Conservation (phyloP, 2,329 filamentous ascomycete genomes). For the Raffaelea deltoideospora region DNA sequence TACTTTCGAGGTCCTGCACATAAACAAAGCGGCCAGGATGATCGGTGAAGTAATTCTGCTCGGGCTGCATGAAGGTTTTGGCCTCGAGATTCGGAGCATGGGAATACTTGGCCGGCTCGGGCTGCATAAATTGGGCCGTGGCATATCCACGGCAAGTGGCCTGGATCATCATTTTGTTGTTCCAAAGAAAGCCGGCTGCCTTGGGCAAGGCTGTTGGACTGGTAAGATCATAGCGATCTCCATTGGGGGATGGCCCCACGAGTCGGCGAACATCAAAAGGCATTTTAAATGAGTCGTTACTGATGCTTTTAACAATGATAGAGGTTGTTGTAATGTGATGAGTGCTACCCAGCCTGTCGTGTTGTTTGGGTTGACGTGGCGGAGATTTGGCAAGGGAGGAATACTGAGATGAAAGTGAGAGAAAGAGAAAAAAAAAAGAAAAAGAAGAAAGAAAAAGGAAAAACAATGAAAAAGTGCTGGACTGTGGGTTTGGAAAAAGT, state of each 20-base stretch:
- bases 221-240: conserved; percentile 37
- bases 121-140: conserved; percentile 44
- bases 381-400: no score
- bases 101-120: conserved; percentile 44
- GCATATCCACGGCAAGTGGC: conserved; percentile 43
- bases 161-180: conserved; percentile 46
- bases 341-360: no score
- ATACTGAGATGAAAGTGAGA: not conserved
- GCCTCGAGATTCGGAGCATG: conserved; percentile 41
- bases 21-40: conserved; percentile 45
- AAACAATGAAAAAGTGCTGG: not conserved
- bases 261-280: conserved; percentile 1
- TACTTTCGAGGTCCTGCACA: conserved; percentile 37
- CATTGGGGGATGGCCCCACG: conserved; percentile 28
- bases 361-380: no score
- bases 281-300: not conserved
- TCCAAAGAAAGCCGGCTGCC: conserved; percentile 42
- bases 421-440: not conserved
- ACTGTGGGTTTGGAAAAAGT: no score
- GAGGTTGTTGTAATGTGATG: no score
- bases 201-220: conserved; percentile 41
- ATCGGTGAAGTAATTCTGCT: conserved; percentile 43
- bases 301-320: no score
- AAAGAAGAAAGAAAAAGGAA: not conserved
- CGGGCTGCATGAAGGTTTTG: conserved; percentile 45